Base-by-base conservation (phyloP, 345 rosid species). In the Odontarrhena argentea region DNA sequence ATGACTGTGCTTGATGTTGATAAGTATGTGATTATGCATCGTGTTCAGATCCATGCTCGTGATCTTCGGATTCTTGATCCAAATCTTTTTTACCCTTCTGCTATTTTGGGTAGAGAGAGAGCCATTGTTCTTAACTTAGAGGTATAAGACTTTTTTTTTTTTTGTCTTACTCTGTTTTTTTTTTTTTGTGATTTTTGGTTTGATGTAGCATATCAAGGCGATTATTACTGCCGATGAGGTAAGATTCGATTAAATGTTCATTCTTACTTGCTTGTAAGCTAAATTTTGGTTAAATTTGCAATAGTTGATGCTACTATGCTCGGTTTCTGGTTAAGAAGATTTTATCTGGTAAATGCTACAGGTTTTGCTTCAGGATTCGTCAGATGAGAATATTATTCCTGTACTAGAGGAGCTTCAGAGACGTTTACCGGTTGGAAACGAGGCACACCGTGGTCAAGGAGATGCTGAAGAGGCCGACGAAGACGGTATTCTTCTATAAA, bases 171-270 rank as follows among this genome's bases (percentile, higher is more conserved):
- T 68, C 42, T 68, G 60, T 2, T 40, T 68, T 53, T 65, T 60
- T 3, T 48, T n/a, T n/a, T 63, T 67, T 25, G 9, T 73, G 13
- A 26, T 63, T 49, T 24, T 47, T 11, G 30, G 6, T 34, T 24
- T 1, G 45, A 13, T 68, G 81, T 81, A 90, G 98, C 94, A 93
- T 73, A 90, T 93, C 71, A 90, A 93, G 79, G 97, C 98, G 2
- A 93, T 93, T 46, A 93, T 93, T 36, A 93, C 97, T 42, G 73
- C 97, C n/a, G 89, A 90, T 34, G 98, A 90, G 96, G 96, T 92
- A 30, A 68, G 87, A 28, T 3, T 57, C 30, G 30, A 10, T 80
- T 30, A 28, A 45, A 47, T 58, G 2, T 67, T 68, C 9, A 2
- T 32, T 65, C 10, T 15, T 8, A 6, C 51, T 10, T 7, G 48